Base-by-base conservation (phyloP, 305 asterid genomes). In the Stenogyne calaminthoides region DNA sequence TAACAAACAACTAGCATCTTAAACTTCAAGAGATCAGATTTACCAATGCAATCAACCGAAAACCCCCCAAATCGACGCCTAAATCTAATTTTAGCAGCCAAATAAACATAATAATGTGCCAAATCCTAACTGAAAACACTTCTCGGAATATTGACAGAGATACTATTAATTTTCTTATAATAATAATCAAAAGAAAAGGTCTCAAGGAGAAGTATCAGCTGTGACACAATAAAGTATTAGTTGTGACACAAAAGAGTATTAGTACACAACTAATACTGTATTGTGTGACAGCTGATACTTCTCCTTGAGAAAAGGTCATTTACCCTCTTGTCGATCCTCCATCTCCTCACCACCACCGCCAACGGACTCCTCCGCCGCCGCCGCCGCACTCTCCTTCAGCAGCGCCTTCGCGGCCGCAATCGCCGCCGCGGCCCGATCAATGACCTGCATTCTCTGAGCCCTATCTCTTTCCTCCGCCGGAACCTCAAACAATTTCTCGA, bases 401-500 rank as follows among this genome's bases (percentile, higher is more conserved):
- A 94, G 74, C 7, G 96, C 89, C 63, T 84, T 84, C 0, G 99
- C 96, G 0, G 99, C 99, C 1, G 99, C 86, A 7, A 94, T 81
- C 18, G 97, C 97, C 2, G 99, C 99, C 3, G 97, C 95, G 12
- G 99, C 99, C 29, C 99, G 97, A 88, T 94, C 99, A 74, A 94
- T 85, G 7, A 91, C 96, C 82, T 94, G 97, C 90, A 88, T 83
- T 79, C 91, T 82, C 85, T 94, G 98, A 59, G 84, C 82, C 76
- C 84, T 88, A 54, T 94, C 95, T 37, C 99, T 88, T 71, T 94
- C 97, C 71, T 91, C 95, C 51, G 68, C 52, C 11, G 93, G 56
- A 18, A 90, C 91, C 49, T 88, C 85, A 1, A 94, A 89, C 82
- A 94, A 87, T 71, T 82, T 94, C 83, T 81, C 77, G 82, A 94